Evolutionary conservation across 108 stramenopile genomes (phyloP), one percentile per base, ranked within the genome.

Genomic region (Nitzschia sp.): DNA sequence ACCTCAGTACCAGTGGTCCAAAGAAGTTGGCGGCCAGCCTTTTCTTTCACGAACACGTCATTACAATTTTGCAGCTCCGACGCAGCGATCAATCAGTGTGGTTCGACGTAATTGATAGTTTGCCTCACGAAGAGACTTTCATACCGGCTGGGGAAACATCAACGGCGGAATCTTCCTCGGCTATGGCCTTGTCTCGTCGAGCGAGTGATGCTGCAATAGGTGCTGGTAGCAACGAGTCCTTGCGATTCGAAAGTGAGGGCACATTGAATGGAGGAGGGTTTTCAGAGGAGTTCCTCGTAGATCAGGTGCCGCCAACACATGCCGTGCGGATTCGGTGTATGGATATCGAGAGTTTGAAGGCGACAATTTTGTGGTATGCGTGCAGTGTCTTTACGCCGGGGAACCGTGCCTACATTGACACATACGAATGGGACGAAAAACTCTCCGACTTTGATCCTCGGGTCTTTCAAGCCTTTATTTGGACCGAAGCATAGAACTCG

Each of bases 11-110:
- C n/a, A 17, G 53, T 17, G 46, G 66, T 13, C 46, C 63, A 16
- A 66, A 75, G 32, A 67, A 68, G 50, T 2, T 75, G 45, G 89
- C 75, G 9, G 90, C 89, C 21, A 87, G 90, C 6, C 65, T 95
- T 2, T 95, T 95, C 66, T 95, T 91, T 71, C 88, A 82, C 27
- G 91, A 92, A 72, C 94, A 95, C 67, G 94, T 95, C n/a, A 71
- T 95, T 9, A 86, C 87, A 48, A 91, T 95, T n/a, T 50, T 93
- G 56, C 91, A 95, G 69, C 66, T 90, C 11, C 80, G 73, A 13
- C 57, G 54, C 13, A 22, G 44, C 4, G 19, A n/a, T 2, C 30
- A 48, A 1, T 23, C 28, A 2, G 67, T 67, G 3, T 60, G 83
- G 64, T 89, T 77, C 59, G 91, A 92, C 66, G 50, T 94, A 3